phyloP scores from a whole-genome alignment of 768 basidiomycete species.

The Rhizopogon rudus region DNA sequence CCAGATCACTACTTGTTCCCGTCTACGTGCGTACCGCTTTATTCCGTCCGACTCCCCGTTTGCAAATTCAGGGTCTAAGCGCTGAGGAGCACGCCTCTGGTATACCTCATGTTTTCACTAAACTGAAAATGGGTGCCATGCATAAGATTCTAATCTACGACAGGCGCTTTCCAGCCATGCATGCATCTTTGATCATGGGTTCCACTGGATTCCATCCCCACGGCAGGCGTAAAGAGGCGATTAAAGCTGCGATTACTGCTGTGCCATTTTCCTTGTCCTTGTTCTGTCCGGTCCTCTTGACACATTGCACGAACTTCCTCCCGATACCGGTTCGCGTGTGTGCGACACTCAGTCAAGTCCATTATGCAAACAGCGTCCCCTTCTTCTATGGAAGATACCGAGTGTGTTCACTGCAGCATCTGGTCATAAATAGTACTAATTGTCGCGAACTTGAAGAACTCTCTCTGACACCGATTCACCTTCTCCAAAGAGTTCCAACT shows the following conservation, averaged over 20 bases:
- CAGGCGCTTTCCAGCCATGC: background rate
- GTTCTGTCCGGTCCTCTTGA: background rate
- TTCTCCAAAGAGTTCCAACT: background rate
- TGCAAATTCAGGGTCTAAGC: background rate
- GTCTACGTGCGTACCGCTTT: background rate
- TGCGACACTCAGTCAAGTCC: background rate
- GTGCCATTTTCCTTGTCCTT: background rate
- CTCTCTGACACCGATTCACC: background rate
- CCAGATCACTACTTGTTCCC: background rate
- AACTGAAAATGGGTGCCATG: background rate
- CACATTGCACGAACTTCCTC: background rate
- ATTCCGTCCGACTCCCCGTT: background rate
- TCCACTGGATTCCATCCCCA: background rate
- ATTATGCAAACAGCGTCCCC: background rate
- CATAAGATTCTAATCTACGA: background rate
- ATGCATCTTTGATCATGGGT: background rate
- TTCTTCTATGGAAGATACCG: background rate
- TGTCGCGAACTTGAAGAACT: background rate
- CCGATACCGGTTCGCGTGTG: background rate
- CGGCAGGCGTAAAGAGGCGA: background rate
- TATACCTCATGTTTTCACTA: background rate
- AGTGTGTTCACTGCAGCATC: background rate
- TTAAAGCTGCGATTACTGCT: background rate
- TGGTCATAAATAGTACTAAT: background rate
- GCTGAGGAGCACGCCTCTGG: background rate